These are phyloP conservation scores for Neonectria neomacrospora DNA, from an alignment of 2,329 filamentous ascomycete species.

Conservation along the genomic window DNA sequence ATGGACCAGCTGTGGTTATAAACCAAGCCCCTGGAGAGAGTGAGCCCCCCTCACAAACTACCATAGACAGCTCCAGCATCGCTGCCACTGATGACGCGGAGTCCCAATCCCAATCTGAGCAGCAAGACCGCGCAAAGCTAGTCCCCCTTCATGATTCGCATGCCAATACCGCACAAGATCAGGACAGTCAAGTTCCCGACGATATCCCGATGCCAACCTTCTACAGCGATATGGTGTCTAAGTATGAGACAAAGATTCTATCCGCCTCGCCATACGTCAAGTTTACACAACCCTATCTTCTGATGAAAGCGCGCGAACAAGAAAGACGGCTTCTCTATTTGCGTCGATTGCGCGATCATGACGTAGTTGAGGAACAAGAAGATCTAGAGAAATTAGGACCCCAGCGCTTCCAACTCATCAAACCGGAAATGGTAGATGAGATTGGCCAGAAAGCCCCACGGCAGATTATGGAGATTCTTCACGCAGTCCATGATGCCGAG, in stretches of 20 bases:
- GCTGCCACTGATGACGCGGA: conserved; percentile 44
- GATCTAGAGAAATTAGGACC: conserved; percentile 71
- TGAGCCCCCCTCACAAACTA: conserved; percentile 50
- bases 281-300: conserved; percentile 91
- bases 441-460: conserved; percentile 82
- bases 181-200: conserved; percentile 73
- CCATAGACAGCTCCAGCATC: conserved; percentile 45
- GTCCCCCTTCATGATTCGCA: conserved; percentile 57
- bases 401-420: conserved; percentile 88
- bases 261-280: conserved; percentile 97
- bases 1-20: conserved; percentile 47
- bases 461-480: conserved; percentile 91
- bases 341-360: conserved; percentile 83
- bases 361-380: conserved; percentile 65
- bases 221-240: conserved; percentile 94
- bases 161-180: conserved; percentile 57
- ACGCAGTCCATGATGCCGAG: conserved; percentile 95
- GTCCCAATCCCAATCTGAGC: conserved; percentile 42
- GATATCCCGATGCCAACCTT: conserved; percentile 88
- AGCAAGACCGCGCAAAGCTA: conserved; percentile 45
- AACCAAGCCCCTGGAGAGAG: conserved; percentile 53
- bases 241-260: conserved; percentile 91
- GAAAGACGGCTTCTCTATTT: conserved; percentile 86
- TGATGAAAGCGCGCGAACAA: conserved; percentile 92
- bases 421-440: conserved; percentile 93